Evolutionary conservation across 164 flowering plant species (phyloP).

Genomic region (Nymphaea colorata): DNA sequence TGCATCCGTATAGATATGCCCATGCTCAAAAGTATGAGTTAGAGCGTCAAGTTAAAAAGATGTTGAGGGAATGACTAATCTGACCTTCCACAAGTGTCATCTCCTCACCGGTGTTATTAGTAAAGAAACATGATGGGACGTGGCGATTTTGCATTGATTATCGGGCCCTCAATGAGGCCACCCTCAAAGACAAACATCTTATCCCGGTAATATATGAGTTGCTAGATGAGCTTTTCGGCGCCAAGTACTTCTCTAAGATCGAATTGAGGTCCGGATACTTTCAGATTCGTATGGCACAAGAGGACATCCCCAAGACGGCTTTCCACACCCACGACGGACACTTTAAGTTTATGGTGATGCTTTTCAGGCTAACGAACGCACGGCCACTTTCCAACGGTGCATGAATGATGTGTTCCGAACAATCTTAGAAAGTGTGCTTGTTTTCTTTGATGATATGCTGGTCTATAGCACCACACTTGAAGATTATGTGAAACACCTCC

Average conservation of each 20-base stretch:
- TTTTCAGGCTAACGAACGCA: neutral
- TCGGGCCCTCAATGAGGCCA: neutral
- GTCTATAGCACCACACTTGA: neutral
- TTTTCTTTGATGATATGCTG: neutral
- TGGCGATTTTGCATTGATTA: neutral
- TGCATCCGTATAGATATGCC: neutral
- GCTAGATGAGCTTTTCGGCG: neutral
- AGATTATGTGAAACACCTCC: neutral
- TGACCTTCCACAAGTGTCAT: neutral
- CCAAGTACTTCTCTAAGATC: neutral
- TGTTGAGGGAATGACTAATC: neutral
- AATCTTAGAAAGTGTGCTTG: neutral
- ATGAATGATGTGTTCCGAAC: constrained; percentile 1
- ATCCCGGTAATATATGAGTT: neutral
- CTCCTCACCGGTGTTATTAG: neutral
- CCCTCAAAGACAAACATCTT: neutral
- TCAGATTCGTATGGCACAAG: neutral
- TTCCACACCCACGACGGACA: neutral
- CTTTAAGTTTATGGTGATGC: constrained; percentile 4
- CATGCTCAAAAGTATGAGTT: neutral
- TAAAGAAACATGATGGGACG: neutral
- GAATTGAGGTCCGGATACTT: neutral
- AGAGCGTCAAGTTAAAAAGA: neutral
- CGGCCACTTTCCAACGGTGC: neutral
- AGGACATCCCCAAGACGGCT: neutral